These are phyloP conservation scores for Boechera retrofracta DNA, from an alignment of 345 rosid genomes.

Conservation along the genomic window DNA sequence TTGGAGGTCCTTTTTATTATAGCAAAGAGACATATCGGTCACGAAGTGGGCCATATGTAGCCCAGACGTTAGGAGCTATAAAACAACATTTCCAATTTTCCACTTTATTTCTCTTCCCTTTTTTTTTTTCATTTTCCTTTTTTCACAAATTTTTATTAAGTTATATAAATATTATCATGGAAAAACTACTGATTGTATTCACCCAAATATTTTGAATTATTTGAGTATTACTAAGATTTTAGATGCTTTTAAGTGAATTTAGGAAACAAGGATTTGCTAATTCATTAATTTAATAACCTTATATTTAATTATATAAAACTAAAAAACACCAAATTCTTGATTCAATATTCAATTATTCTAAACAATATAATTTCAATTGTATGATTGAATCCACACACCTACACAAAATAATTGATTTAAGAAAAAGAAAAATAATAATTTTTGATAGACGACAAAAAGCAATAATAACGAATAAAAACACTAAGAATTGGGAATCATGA, in stretches of 20 bases:
- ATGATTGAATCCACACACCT: neutral
- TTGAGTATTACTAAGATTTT: neutral
- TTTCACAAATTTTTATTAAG: neutral
- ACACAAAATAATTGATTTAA: neutral
- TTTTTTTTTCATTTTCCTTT: neutral
- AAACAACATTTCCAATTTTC: constrained; percentile 7
- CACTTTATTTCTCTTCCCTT: neutral
- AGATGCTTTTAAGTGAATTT: neutral
- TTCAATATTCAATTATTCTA: neutral
- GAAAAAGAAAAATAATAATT: neutral
- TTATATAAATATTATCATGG: neutral
- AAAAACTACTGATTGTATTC: neutral
- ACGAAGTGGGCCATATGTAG: constrained; percentile 6
- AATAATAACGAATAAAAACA: constrained; percentile 29
- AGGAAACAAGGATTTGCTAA: neutral
- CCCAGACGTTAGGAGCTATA: constrained; percentile 28
- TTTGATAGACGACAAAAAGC: constrained; percentile 3
- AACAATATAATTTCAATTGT: neutral
- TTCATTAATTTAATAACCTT: neutral
- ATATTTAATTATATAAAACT: neutral
- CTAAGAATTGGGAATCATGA: constrained; percentile 34
- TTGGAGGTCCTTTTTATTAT: neutral
- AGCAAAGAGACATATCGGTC: constrained; percentile 28
- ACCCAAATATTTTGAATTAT: neutral
- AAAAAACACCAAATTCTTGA: neutral